Percentiles rank a stretch among this genome's conserved stretches.
phyloP scores from a whole-genome alignment of 768 basidiomycete genomes.

The Amanita brunnescens region DNA sequence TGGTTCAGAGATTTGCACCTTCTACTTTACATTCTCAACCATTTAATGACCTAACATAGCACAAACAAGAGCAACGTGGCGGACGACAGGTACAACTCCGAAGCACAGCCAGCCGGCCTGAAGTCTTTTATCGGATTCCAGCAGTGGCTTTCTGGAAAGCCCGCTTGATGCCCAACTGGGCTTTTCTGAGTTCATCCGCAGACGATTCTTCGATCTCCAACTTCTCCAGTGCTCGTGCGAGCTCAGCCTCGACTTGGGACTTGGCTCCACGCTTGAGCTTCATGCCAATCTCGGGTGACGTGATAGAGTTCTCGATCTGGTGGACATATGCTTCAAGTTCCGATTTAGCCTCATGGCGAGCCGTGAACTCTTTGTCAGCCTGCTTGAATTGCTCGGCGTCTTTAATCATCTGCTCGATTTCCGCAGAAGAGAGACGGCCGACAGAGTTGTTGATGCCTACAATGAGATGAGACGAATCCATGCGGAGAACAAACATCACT shows the following conservation, averaged over 20 bases:
- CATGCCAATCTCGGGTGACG: slow-evolving; percentile 93
- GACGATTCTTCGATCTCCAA: slow-evolving; percentile 95
- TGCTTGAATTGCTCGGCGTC: slow-evolving; percentile 97
- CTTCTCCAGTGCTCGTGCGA: slow-evolving; percentile 96
- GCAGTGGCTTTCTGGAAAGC: slow-evolving; percentile 97
- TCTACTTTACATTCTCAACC: background rate
- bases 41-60: slow-evolving; percentile 4
- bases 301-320: slow-evolving; percentile 94
- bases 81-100: slow-evolving; percentile 12
- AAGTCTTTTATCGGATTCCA: slow-evolving; percentile 60
- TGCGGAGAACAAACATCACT: slow-evolving; percentile 19
- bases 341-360: slow-evolving; percentile 95
- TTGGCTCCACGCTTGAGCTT: slow-evolving; percentile 98
- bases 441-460: slow-evolving; percentile 97
- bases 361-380: slow-evolving; percentile 96
- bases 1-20: background rate
- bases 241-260: slow-evolving; percentile 91
- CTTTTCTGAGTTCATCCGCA: slow-evolving; percentile 92
- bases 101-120: slow-evolving; percentile 9
- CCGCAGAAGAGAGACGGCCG: slow-evolving; percentile 91
- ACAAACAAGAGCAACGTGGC: slow-evolving; percentile 7
- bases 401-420: slow-evolving; percentile 99
- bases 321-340: slow-evolving; percentile 98
- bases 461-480: slow-evolving; percentile 9
- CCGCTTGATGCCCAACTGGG: slow-evolving; percentile 91